A percentile compares a stretch with the other conserved stretches of the same genome.
Conservation (phyloP, 371 early-diverging fungal species). For the Mucor ambiguus region DNA sequence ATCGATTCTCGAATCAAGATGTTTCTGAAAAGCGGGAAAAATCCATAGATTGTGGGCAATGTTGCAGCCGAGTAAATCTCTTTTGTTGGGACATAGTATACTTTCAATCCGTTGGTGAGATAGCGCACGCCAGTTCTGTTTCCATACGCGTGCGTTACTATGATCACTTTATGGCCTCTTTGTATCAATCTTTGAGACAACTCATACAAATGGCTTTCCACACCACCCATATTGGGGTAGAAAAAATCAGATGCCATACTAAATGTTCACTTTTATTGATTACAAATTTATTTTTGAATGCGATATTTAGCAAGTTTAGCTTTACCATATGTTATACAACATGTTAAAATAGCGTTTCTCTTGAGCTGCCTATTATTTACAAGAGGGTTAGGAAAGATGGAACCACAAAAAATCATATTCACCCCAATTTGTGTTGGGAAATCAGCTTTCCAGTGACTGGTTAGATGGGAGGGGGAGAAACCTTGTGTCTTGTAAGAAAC, state of each 20-base stretch:
- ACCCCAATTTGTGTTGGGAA: constrained; percentile 4
- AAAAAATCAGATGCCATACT: constrained; percentile 98
- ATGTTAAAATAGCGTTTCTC: constrained; percentile 24
- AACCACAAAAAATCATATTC: not conserved
- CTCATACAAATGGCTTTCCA: constrained; percentile 97
- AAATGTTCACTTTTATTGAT: constrained; percentile 7
- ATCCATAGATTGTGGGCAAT: constrained; percentile 93
- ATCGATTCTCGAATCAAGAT: constrained; percentile 93
- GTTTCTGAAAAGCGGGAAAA: constrained; percentile 89
- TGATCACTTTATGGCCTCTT: constrained; percentile 92
- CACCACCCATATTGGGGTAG: constrained; percentile 98
- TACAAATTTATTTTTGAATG: not conserved
- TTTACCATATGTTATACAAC: constrained; percentile 61
- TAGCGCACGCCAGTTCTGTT: constrained; percentile 89
- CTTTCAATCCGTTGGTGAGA: constrained; percentile 94
- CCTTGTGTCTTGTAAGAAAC: not conserved
- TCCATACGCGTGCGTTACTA: constrained; percentile 91
- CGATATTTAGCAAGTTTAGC: not conserved
- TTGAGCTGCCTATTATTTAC: not conserved
- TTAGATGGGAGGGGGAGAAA: not conserved
- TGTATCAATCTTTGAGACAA: constrained; percentile 88
- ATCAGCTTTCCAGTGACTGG: not conserved
- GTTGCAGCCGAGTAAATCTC: constrained; percentile 89
- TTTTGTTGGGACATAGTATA: constrained; percentile 94
- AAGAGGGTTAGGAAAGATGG: not conserved